Percentiles rank a stretch among this genome's conserved stretches.
These are phyloP conservation scores for Colletotrichum sp. DNA, from an alignment of 2,329 filamentous ascomycete species.

Conservation along the genomic window DNA sequence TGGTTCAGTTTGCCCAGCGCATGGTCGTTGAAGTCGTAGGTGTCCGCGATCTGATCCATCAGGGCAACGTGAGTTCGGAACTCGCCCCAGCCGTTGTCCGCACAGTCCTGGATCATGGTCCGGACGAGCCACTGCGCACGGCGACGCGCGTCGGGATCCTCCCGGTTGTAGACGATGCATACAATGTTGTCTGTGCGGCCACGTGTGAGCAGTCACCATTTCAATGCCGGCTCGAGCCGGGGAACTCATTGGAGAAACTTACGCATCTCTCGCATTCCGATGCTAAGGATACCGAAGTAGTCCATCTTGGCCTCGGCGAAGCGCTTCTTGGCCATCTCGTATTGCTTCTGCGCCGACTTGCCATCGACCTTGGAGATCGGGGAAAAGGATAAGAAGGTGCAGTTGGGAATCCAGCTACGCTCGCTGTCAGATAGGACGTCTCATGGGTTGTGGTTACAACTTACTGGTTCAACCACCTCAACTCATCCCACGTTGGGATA, in stretches of 20 bases:
- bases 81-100: constrained; percentile 46
- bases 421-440: not conserved
- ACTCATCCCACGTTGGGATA: constrained; percentile 39
- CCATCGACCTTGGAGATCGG: constrained; percentile 50
- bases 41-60: constrained; percentile 51
- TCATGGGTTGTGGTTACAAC: not conserved
- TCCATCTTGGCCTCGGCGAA: constrained; percentile 41
- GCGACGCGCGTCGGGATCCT: constrained; percentile 39
- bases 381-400: constrained; percentile 46
- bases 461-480: constrained; percentile 38
- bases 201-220: not conserved
- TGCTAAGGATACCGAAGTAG: constrained; percentile 42
- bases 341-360: constrained; percentile 42
- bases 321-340: constrained; percentile 34
- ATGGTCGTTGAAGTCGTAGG: constrained; percentile 48
- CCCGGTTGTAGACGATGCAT: constrained; percentile 56
- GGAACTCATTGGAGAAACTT: not conserved
- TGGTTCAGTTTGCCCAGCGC: constrained; percentile 48
- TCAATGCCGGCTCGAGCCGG: not conserved
- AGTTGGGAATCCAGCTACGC: constrained; percentile 44
- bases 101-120: constrained; percentile 44
- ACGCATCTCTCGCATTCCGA: constrained; percentile 50
- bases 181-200: constrained; percentile 50
- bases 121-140: constrained; percentile 33
- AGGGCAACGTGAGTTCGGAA: constrained; percentile 51